Evolutionary conservation across 495 filamentous ascomycete species (phyloP).

Genomic region (Lophium mytilinum): DNA sequence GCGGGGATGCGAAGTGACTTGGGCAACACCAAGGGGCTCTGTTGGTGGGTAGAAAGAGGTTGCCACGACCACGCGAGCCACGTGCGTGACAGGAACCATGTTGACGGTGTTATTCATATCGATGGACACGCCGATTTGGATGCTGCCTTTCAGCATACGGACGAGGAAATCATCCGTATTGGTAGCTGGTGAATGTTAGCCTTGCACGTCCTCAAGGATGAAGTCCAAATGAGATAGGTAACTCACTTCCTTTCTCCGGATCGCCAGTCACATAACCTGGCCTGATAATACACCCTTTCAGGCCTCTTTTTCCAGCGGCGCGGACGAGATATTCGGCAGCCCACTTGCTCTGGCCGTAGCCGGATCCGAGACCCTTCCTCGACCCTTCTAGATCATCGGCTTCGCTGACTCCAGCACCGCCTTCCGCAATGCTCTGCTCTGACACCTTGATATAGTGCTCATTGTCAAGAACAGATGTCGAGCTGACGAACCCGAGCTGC

Average conservation of each 20-base stretch:
- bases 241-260: slow-evolving; percentile 49
- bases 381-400: slow-evolving; percentile 59
- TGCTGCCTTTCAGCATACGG: slow-evolving; percentile 80
- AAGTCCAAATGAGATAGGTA: background rate
- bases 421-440: slow-evolving; percentile 45
- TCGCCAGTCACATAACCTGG: slow-evolving; percentile 85
- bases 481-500: slow-evolving; percentile 73
- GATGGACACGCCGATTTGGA: slow-evolving; percentile 67
- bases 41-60: slow-evolving; percentile 53
- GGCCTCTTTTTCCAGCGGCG: slow-evolving; percentile 69
- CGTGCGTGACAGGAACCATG: slow-evolving; percentile 79
- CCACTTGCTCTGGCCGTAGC: slow-evolving; percentile 92
- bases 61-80: slow-evolving; percentile 70
- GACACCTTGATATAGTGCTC: slow-evolving; percentile 71
- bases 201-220: background rate
- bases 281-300: slow-evolving; percentile 67
- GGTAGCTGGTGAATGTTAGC: slow-evolving; percentile 34
- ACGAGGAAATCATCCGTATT: slow-evolving; percentile 92
- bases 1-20: slow-evolving; percentile 74
- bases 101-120: slow-evolving; percentile 84
- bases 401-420: slow-evolving; percentile 51
- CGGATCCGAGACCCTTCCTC: slow-evolving; percentile 60
- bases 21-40: slow-evolving; percentile 52
- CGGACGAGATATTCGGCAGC: slow-evolving; percentile 70
- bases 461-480: slow-evolving; percentile 75